Conservation (phyloP, 352 stramenopile species). For the Pythium brassicae region DNA sequence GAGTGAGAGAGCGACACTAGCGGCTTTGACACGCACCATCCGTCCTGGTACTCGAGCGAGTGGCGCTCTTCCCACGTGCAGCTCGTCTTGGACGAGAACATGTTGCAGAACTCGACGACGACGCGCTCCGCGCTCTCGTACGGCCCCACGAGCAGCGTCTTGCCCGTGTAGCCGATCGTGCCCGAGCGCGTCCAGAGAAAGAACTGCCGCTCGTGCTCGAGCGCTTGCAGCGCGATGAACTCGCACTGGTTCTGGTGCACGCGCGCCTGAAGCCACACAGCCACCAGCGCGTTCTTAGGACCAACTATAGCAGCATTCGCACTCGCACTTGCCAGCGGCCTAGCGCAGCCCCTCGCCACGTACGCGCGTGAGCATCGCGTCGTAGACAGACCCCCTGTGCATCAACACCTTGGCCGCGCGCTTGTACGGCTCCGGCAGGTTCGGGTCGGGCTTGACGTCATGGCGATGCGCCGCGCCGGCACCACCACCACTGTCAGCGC, state of each 20-base stretch:
- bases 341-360: background rate
- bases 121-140: slow-evolving; percentile 32
- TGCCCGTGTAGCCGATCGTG: slow-evolving; percentile 36
- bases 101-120: slow-evolving; percentile 36
- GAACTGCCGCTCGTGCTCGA: slow-evolving; percentile 40
- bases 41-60: slow-evolving; percentile 43
- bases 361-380: slow-evolving; percentile 64
- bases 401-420: slow-evolving; percentile 31
- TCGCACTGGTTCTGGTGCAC: slow-evolving; percentile 63
- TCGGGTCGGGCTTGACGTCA: slow-evolving; percentile 45
- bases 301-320: too few species aligned
- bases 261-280: slow-evolving; percentile 25
- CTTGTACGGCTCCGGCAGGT: slow-evolving; percentile 40
- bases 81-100: slow-evolving; percentile 49
- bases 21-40: slow-evolving; percentile 19
- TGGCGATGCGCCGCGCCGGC: slow-evolving; percentile 4
- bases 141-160: slow-evolving; percentile 38
- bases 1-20: background rate
- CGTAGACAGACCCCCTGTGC: slow-evolving; percentile 36
- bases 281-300: background rate
- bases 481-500: too few species aligned
- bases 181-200: slow-evolving; percentile 53
- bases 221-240: slow-evolving; percentile 58
- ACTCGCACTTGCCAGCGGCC: too few species aligned
- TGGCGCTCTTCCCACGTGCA: slow-evolving; percentile 54